Evolutionary conservation across 2,329 filamentous ascomycete species (phyloP), one percentile per base, ranked within the genome.

Genomic region (Aspergillus sp.): DNA sequence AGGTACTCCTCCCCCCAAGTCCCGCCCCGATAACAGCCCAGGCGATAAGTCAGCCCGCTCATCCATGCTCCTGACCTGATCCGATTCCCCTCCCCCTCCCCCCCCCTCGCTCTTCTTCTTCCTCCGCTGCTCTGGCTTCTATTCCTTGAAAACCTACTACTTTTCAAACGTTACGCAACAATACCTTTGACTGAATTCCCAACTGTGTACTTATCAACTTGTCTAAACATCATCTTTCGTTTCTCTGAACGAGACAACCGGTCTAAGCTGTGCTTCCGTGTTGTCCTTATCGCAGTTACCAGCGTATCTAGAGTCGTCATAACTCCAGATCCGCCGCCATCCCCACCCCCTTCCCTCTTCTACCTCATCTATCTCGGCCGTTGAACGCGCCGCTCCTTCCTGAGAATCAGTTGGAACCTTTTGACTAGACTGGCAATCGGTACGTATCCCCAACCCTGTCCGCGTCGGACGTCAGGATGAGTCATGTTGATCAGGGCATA

Each of bases 201-300:
- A 16, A 42, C 36, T 14, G 36, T 42, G 6, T n/a, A 49, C 45
- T 22, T 24, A 36, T 52, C 29, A 18, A 52, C 42, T 20, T 20
- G 51, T 39, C 49, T 16, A 18, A 24, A 20, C 50, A 22, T 42
- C 49, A 26, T 32, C 20, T 14, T 49, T 49, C 20, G 29, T 39
- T 47, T 54, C 22, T 47, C 47, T 32, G 39, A 56, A 36, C 39
- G 49, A 57, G 63, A 59, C 61, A 54, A 54, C 36, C 63, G 57
- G 58, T 63, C 51, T 42, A 62, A 70, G 68, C 63, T 63, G 66
- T 66, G 63, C 65, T 65, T 67, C 56, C 63, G 63, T 53, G 57
- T 63, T 64, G 67, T 66, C 67, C 58, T 58, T 57, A 63, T 64
- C 66, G 65, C 67, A 68, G 63, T 68, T 66, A 68, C 67, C 63